Evolutionary conservation across 352 stramenopile species (phyloP), one percentile per base, ranked within the genome.

Genomic region (Pythium vanterpoolii): DNA sequence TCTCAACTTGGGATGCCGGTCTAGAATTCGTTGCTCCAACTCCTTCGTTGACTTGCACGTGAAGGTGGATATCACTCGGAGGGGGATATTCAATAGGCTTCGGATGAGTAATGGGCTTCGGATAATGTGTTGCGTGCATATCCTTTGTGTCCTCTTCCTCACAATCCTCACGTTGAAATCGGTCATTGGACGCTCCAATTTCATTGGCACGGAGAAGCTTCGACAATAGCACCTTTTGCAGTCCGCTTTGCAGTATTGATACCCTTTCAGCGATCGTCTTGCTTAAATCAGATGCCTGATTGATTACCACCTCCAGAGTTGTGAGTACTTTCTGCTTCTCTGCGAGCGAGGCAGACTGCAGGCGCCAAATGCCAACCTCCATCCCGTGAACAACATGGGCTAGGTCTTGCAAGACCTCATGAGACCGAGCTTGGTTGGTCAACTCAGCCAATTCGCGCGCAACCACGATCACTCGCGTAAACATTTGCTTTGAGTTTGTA

Each of bases 321-420:
- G 38, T n/a, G 3, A 23, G 43, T 8, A 57, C 5, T 36, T n/a
- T 16, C 11, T 45, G 48, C 46, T 57, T 63, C n/a, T 26, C 27
- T 14, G 56, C 46, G 5, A 21, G 9, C 9, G 48, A 39, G 8
- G 44, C 14, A 4, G 39, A n/a, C 23, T 43, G 16, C 13, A 50
- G 46, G 6, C 42, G 38, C 39, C 36, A 56, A n/a, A 63, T 28
- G 11, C 50, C 56, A 13, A 11, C 30, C 24, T 63, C 46, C 24
- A 63, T 18, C 9, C 24, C 26, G 47, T 57, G 39, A 9, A 21
- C 38, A 33, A 40, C 34, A 18, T 50, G 27, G 18, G 28, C 38
- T 3, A 63, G 56, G 11, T 40, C 27, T 36, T 50, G n/a, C 19
- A 63, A 19, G 11, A 45, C 26, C 26, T 57, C 18, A 21, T 57